These are phyloP conservation scores for Chloris gayana DNA, from an alignment of 176 grass and related monocot species.

Conservation along the genomic window DNA sequence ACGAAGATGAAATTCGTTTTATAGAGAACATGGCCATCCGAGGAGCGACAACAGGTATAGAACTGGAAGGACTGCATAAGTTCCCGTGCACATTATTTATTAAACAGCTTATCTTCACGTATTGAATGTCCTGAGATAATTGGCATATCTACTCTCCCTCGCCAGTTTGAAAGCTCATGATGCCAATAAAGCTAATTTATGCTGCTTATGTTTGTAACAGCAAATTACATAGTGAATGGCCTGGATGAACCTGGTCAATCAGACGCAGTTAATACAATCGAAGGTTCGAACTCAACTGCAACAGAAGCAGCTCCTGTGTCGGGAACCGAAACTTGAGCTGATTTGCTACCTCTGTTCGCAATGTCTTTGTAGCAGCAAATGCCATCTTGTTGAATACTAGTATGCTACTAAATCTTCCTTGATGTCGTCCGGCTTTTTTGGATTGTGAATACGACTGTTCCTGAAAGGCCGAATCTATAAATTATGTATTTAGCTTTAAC, in stretches of 20 bases:
- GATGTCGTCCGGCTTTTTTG: slow-evolving; percentile 5
- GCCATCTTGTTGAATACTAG: slow-evolving; percentile 1
- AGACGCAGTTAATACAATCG: slow-evolving; percentile 20
- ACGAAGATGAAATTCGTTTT: slow-evolving; percentile 33
- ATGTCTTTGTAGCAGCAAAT: background rate
- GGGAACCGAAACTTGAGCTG: slow-evolving; percentile 24
- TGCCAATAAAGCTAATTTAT: slow-evolving; percentile 10
- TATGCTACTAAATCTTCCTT: background rate
- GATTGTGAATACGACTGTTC: slow-evolving; percentile 37
- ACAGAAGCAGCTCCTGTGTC: slow-evolving; percentile 32
- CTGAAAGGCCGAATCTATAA: background rate
- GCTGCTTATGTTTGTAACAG: slow-evolving; percentile 36
- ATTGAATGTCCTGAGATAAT: background rate
- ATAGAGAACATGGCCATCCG: slow-evolving; percentile 62
- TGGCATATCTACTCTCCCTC: background rate
- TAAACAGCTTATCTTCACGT: slow-evolving; percentile 1
- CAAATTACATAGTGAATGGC: slow-evolving; percentile 54
- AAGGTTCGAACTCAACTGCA: slow-evolving; percentile 25
- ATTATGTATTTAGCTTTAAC: background rate
- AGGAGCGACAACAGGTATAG: slow-evolving; percentile 73
- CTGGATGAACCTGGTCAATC: slow-evolving; percentile 40
- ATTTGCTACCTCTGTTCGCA: background rate
- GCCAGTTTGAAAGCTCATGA: slow-evolving; percentile 3
- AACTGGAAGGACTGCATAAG: slow-evolving; percentile 12
- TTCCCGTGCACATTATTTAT: background rate